Evolutionary conservation across 169 alveolate genomes (phyloP).

Genomic region (Plasmodium reichenowi): DNA sequence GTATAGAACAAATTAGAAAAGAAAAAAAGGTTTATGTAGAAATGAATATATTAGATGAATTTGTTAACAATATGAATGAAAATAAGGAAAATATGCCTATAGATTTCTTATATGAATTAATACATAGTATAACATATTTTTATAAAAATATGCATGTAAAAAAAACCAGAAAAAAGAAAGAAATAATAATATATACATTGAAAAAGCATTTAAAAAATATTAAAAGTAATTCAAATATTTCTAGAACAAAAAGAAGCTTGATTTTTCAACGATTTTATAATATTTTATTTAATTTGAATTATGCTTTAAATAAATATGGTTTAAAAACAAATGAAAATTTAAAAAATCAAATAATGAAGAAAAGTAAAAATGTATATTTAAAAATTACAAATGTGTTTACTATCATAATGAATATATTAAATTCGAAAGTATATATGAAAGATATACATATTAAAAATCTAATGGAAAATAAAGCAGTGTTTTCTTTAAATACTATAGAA

Average conservation of each 20-base stretch:
- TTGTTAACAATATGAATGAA: slow-evolving; percentile 16
- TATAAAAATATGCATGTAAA: slow-evolving; percentile 40
- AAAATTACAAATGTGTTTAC: slow-evolving; percentile 23
- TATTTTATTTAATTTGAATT: slow-evolving; percentile 50
- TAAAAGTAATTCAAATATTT: background rate
- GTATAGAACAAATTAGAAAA: slow-evolving; percentile 29
- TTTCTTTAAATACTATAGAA: slow-evolving; percentile 22
- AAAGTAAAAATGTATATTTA: slow-evolving; percentile 34
- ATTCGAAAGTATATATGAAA: slow-evolving; percentile 13
- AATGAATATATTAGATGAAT: slow-evolving; percentile 19
- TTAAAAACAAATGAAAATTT: slow-evolving; percentile 19
- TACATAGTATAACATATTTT: slow-evolving; percentile 12
- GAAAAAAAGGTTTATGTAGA: slow-evolving; percentile 29
- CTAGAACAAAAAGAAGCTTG: background rate
- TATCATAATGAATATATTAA: slow-evolving; percentile 33
- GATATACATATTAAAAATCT: background rate
- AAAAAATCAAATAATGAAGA: slow-evolving; percentile 27
- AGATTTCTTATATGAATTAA: slow-evolving; percentile 24
- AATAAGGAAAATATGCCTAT: slow-evolving; percentile 18
- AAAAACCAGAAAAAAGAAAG: slow-evolving; percentile 6
- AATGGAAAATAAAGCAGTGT: slow-evolving; percentile 16
- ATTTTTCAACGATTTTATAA: slow-evolving; percentile 16
- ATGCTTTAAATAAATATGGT: slow-evolving; percentile 37
- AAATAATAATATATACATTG: slow-evolving; percentile 30
- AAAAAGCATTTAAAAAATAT: slow-evolving; percentile 7